Conservation (phyloP, 2,329 filamentous ascomycete genomes). For the Ambrosiella beaveri region DNA sequence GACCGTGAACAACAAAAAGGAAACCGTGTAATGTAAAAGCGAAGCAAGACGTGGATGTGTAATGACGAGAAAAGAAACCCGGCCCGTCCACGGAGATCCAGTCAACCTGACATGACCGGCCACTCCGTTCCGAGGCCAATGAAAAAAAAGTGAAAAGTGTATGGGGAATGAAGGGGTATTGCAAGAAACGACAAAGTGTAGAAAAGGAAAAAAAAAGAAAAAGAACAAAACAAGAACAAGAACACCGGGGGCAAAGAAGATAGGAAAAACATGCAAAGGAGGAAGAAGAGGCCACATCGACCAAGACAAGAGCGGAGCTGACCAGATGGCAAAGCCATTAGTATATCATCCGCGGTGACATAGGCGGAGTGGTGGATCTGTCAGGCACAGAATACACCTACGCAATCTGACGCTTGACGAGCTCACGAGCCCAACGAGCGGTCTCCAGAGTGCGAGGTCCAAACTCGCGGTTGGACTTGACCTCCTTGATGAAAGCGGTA, state of each 20-base stretch:
- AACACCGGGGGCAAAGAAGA: constrained; percentile 10
- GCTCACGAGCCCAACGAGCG: constrained; percentile 90
- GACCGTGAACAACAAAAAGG: background rate
- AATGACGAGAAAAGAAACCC: constrained; percentile 3
- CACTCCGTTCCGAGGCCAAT: constrained; percentile 1
- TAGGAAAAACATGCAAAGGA: constrained; percentile 4
- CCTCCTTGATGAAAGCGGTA: constrained; percentile 77
- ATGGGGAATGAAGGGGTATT: constrained; percentile 11
- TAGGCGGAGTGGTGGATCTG: too few species aligned
- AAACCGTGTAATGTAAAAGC: constrained; percentile 1
- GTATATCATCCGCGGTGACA: background rate
- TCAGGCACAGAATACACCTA: background rate
- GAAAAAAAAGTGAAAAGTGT: constrained; percentile 9
- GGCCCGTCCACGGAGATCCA: background rate
- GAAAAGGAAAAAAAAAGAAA: constrained; percentile 11
- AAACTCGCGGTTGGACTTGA: constrained; percentile 76
- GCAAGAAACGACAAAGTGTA: constrained; percentile 13
- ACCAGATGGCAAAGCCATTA: constrained; percentile 7
- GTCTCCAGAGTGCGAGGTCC: constrained; percentile 74
- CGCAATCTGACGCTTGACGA: constrained; percentile 74
- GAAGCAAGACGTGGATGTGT: background rate
- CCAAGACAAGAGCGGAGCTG: background rate
- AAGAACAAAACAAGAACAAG: constrained; percentile 14
- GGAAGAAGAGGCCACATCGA: background rate
- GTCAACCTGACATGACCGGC: background rate